These are phyloP conservation scores for Trebouxiophyceae sp. DNA, from an alignment of 163 green algal species.

Conservation along the genomic window DNA sequence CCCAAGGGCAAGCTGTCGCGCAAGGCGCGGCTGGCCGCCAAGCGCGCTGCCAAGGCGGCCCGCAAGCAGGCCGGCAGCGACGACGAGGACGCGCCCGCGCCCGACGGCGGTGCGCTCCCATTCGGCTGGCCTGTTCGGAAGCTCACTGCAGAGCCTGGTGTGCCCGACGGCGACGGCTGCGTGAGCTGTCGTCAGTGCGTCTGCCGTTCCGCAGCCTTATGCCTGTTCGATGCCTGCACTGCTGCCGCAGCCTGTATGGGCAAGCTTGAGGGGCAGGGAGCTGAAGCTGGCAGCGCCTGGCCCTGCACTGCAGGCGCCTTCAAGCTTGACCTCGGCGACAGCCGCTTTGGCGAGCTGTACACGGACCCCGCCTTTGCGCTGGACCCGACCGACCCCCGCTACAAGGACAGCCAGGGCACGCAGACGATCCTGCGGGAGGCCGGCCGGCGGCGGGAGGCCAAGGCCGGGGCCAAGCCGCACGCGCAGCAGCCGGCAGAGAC, in stretches of 20 bases:
- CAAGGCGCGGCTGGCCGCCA: constrained; percentile 42
- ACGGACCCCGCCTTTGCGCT: constrained; percentile 67
- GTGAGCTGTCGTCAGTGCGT: too few species aligned
- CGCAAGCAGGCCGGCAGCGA: constrained; percentile 32
- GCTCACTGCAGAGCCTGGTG: constrained; percentile 78
- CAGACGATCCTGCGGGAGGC: too few species aligned
- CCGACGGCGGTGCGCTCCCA: constrained; percentile 63
- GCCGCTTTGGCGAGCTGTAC: constrained; percentile 70
- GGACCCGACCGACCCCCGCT: constrained; percentile 89
- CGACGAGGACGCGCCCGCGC: constrained; percentile 36
- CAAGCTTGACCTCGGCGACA: constrained; percentile 55
- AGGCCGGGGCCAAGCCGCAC: too few species aligned
- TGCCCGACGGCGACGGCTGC: too few species aligned
- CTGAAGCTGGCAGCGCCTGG: too few species aligned
- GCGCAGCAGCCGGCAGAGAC: too few species aligned
- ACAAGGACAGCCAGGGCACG: constrained; percentile 12
- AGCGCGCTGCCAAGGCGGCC: constrained; percentile 26
- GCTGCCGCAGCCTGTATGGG: too few species aligned
- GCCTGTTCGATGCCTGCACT: too few species aligned
- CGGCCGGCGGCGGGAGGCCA: too few species aligned
- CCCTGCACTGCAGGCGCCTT: too few species aligned
- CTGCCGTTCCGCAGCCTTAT: too few species aligned
- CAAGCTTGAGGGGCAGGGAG: too few species aligned
- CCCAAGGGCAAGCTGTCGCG: constrained; percentile 31
- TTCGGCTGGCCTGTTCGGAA: constrained; percentile 65